Base-by-base conservation (phyloP, 1,284 basidiomycete genomes). In the Phylloboletellus chloephorus region DNA sequence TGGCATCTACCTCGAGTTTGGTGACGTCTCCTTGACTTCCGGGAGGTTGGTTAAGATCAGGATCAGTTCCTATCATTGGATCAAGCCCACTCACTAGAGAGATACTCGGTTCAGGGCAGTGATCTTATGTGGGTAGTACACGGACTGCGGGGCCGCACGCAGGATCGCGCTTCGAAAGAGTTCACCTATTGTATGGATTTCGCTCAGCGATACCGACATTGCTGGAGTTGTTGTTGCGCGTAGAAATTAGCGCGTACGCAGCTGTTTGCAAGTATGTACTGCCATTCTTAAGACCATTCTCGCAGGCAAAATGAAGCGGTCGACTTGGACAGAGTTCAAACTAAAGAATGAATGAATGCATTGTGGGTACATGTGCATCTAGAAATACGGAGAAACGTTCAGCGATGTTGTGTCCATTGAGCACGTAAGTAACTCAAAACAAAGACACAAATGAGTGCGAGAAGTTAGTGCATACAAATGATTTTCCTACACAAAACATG, bases 11-110 rank as follows among this genome's bases (percentile, higher is more conserved):
- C 36, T 78, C 67, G 19, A 90, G 60, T 45, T 69, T 67, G 6
- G 88, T 90, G 47, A 91, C 88, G 58, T 90, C 83, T 28, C 83
- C 86, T 54, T 82, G 76, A 54, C 87, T 88, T 53, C 23, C 11
- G 41, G n/a, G 22, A 16, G 16, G 30, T 17, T 5, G 5, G 15
- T 19, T 37, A 36, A 40, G 46, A 33, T 21, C 31, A 20, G 8
- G 16, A 33, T 21, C 31, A 20, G 8, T 13, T 19, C 20, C 7
- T 7, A 28, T 22, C 3, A 29, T 23, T 21, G 6, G 12, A 13
- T n/a, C 26, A 34, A 31, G 23, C 19, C 22, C 10, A 69, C 79
- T 66, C 52, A 85, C 82, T 70, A 73, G 17, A 85, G 64, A 12
- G 79, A 82, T 20, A 85, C 65, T 34, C 71, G 68, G 35, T 75